Evolutionary conservation across 1,284 basidiomycete species (phyloP), one percentile per base, ranked within the genome.

Genomic region (Austroboletus novae-zelandiae): DNA sequence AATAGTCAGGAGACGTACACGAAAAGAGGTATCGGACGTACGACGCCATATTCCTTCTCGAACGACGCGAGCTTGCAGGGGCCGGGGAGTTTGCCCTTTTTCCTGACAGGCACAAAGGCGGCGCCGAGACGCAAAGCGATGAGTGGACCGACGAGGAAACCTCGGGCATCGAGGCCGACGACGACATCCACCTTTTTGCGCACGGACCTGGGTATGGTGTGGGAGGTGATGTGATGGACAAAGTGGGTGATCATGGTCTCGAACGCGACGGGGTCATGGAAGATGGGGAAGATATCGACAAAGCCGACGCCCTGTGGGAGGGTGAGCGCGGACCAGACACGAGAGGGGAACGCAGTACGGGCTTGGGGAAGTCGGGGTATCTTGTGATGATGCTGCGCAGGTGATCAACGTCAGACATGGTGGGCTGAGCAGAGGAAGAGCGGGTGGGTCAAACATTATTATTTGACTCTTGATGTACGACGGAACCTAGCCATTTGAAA

Each of bases 91-190:
- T 99, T 99, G 14, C 95, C 96, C 56, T 74, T 76, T 74, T 99
- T 99, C 56, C 97, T 81, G 20, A 99, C 94, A 18, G 97, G 95
- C 2, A 98, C 94, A 62, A 99, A 99, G 10, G 93, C 92, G 3
- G 94, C 94, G 23, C 93, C 93, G 34, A 99, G 76, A 50, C 96
- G 78, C 63, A 94, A 74, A 10, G 97, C 97, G 61, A 99, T 83
- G 59, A 93, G 81, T 5, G 97, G 97, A 1, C 95, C 97, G 15
- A 99, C 74, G 45, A 99, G 80, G 77, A 99, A 99, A 9, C 97
- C 97, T 52, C 97, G 81, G 17, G 96, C 96, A 70, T 99, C 97
- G 40, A 99, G 80, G 34, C 94, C 97, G 50, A 99, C 94, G 54
- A 99, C 81, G 45, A 92, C 91, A 71, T 99, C 96, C 57, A 99